These are phyloP conservation scores for Delitschia confertaspora DNA, from an alignment of 495 filamentous ascomycete genomes.

Conservation along the genomic window DNA sequence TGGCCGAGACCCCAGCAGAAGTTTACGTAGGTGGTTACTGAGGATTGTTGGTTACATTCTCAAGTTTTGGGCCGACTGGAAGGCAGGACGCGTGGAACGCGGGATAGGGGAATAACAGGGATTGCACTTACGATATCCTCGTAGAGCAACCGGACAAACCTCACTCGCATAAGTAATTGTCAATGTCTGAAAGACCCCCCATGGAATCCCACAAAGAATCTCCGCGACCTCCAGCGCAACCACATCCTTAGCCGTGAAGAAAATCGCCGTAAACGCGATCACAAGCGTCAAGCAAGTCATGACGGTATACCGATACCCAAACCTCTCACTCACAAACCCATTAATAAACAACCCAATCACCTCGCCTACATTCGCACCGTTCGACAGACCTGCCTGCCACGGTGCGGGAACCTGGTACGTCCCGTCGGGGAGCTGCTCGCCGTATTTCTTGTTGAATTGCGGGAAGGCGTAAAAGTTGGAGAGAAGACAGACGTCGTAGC, in stretches of 20 bases:
- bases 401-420: constrained; percentile 24
- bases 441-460: constrained; percentile 31
- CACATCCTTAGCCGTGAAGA: constrained; percentile 30
- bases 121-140: constrained; percentile 23
- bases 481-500: constrained; percentile 37
- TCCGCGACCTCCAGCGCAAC: constrained; percentile 24
- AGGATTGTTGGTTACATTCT: background rate
- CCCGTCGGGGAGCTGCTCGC: constrained; percentile 25
- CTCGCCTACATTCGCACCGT: constrained; percentile 31
- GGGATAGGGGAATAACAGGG: too few species aligned
- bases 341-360: constrained; percentile 35
- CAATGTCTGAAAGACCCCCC: constrained; percentile 33
- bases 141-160: constrained; percentile 27
- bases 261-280: constrained; percentile 29
- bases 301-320: constrained; percentile 29
- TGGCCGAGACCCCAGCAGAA: constrained; percentile 37
- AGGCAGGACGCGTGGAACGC: too few species aligned
- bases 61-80: too few species aligned
- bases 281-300: constrained; percentile 23
- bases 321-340: constrained; percentile 24
- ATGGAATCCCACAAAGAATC: constrained; percentile 29
- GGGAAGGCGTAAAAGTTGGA: constrained; percentile 34
- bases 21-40: constrained; percentile 33
- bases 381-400: constrained; percentile 31
- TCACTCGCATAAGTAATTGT: constrained; percentile 33